These are phyloP conservation scores for Stemphylium vesicarium DNA, from an alignment of 2,329 filamentous ascomycete genomes.

Conservation along the genomic window DNA sequence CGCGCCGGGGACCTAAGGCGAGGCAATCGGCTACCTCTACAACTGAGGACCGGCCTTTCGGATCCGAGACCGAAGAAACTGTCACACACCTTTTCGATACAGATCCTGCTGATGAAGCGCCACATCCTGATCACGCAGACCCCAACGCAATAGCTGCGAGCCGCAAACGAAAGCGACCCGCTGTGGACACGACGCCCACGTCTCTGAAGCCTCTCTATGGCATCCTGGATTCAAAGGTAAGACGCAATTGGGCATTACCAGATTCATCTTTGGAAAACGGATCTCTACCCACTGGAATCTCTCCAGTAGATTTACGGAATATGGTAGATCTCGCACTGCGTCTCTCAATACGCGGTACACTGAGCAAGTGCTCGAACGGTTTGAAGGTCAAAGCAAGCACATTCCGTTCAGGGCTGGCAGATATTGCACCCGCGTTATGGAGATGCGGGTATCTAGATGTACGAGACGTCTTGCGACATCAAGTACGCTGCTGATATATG, in stretches of 20 bases:
- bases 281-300: not conserved
- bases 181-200: not conserved
- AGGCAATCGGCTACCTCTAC: slow-evolving; percentile 19
- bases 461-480: slow-evolving; percentile 1
- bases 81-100: not conserved
- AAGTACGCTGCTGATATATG: slow-evolving; percentile 9
- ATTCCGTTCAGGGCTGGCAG: slow-evolving; percentile 42
- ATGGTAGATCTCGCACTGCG: slow-evolving; percentile 48
- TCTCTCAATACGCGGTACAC: slow-evolving; percentile 40
- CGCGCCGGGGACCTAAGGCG: slow-evolving; percentile 3
- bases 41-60: not conserved
- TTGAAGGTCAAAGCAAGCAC: slow-evolving; percentile 43
- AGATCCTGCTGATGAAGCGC: not conserved
- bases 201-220: not conserved
- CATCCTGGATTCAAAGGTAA: not conserved
- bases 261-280: not conserved
- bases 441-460: slow-evolving; percentile 46
- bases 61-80: not conserved
- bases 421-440: slow-evolving; percentile 51
- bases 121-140: not conserved
- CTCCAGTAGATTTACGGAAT: not conserved
- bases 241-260: not conserved
- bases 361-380: slow-evolving; percentile 26
- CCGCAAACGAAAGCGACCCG: slow-evolving; percentile 12
- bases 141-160: not conserved